A percentile compares a stretch with the other conserved stretches of the same genome.
phyloP scores from a whole-genome alignment of 2,329 filamentous ascomycete genomes.

The Blastomyces percursus region DNA sequence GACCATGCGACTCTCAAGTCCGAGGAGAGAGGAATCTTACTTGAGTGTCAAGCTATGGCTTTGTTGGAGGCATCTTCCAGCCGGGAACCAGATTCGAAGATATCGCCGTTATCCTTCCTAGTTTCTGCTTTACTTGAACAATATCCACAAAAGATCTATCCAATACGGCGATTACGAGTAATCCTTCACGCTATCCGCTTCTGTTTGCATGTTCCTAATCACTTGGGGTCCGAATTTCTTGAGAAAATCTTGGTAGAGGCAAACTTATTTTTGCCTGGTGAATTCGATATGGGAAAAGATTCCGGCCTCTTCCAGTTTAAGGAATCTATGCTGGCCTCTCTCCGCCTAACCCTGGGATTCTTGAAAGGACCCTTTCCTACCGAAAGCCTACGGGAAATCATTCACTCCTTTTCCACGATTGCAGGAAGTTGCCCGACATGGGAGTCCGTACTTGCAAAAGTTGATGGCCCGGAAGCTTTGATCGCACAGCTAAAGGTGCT shows the following conservation, averaged over 20 bases:
- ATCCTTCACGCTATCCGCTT: constrained; percentile 27
- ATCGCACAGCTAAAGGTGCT: constrained; percentile 43
- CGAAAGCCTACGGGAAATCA: constrained; percentile 21
- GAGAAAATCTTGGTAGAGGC: constrained; percentile 22
- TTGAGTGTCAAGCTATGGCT: constrained; percentile 30
- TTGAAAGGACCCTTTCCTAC: constrained; percentile 23
- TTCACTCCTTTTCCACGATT: constrained; percentile 32
- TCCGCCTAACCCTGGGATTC: constrained; percentile 27
- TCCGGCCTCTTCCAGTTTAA: constrained; percentile 19
- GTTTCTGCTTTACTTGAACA: constrained; percentile 25
- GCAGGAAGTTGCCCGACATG: constrained; percentile 35
- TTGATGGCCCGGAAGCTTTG: constrained; percentile 44
- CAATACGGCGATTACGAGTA: constrained; percentile 30
- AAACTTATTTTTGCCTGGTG: constrained; percentile 13
- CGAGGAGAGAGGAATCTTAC: constrained; percentile 20
- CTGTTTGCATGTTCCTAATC: constrained; percentile 23
- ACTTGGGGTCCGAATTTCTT: constrained; percentile 20
- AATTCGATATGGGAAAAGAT: constrained; percentile 19
- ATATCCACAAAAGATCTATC: constrained; percentile 23
- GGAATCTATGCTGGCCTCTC: constrained; percentile 24
- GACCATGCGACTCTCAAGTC: constrained; percentile 23
- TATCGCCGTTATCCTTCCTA: constrained; percentile 21
- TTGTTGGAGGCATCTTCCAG: constrained; percentile 23
- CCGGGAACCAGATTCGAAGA: constrained; percentile 21
- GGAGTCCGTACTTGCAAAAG: constrained; percentile 30